These are phyloP conservation scores for Globisporangium abappressorium DNA, from an alignment of 352 stramenopile species.

Conservation along the genomic window DNA sequence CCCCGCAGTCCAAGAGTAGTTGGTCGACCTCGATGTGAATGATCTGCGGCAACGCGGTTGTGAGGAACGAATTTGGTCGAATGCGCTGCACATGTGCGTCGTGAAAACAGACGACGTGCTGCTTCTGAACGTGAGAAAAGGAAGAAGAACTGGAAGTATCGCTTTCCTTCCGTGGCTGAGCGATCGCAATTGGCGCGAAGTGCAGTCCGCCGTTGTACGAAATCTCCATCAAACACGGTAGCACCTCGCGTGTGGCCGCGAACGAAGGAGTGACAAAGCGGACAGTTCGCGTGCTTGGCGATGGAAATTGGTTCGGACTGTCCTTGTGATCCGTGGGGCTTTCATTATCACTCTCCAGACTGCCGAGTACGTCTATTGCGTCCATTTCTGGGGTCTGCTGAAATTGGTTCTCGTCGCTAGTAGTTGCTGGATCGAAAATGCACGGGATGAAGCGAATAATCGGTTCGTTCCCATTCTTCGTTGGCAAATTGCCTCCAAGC, in stretches of 20 bases:
- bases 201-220: conserved; percentile 52
- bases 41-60: conserved; percentile 27
- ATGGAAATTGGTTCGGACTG: not conserved
- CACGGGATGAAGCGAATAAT: conserved; percentile 40
- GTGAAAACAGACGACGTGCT: conserved; percentile 46
- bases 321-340: not conserved
- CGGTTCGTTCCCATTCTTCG: conserved; percentile 21
- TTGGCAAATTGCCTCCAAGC: conserved; percentile 39
- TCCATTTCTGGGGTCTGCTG: not conserved
- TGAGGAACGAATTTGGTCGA: conserved; percentile 56
- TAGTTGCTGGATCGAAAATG: conserved; percentile 8
- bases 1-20: conserved; percentile 14
- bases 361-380: not conserved
- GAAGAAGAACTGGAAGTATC: not conserved
- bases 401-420: not conserved
- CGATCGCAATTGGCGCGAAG: conserved; percentile 37
- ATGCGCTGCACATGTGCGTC: conserved; percentile 33
- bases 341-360: not conserved
- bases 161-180: not conserved
- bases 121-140: conserved; percentile 11
- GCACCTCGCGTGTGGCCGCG: conserved; percentile 15
- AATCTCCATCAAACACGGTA: conserved; percentile 43
- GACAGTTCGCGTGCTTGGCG: conserved; percentile 10
- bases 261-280: conserved; percentile 31
- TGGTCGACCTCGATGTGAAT: conserved; percentile 44